Evolutionary conservation across 2,329 filamentous ascomycete species (phyloP).

Genomic region (Aspergillus glaucus): DNA sequence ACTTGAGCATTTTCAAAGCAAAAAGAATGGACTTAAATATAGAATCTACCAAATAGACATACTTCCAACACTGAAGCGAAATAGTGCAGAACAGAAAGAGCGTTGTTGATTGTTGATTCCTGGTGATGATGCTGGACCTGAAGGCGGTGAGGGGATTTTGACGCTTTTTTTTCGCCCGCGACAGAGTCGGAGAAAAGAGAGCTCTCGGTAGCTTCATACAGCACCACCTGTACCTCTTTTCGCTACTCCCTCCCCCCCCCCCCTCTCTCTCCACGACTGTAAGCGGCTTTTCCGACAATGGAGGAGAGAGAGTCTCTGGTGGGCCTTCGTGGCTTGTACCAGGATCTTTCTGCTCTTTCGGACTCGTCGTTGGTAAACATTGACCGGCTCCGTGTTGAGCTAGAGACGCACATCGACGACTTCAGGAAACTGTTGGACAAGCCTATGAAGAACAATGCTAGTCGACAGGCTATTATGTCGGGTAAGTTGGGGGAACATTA

Average conservation of each 20-base stretch:
- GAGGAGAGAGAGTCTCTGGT: slow-evolving; percentile 66
- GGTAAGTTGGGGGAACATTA: slow-evolving; percentile 43
- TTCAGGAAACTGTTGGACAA: slow-evolving; percentile 71
- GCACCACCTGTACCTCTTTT: slow-evolving; percentile 10
- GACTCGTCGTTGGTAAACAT: slow-evolving; percentile 64
- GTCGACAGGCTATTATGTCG: slow-evolving; percentile 63
- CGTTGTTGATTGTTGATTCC: not conserved
- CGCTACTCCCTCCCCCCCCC: slow-evolving; percentile 15
- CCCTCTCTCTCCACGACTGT: slow-evolving; percentile 22
- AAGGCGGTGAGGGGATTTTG: slow-evolving; percentile 26
- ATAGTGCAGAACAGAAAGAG: not conserved
- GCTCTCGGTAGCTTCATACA: slow-evolving; percentile 10
- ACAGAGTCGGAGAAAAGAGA: slow-evolving; percentile 18
- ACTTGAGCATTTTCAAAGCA: not conserved
- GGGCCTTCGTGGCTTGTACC: slow-evolving; percentile 75
- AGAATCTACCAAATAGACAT: not conserved
- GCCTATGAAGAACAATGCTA: slow-evolving; percentile 65
- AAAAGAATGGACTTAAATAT: not conserved
- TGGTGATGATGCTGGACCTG: not conserved
- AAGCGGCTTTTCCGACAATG: slow-evolving; percentile 46
- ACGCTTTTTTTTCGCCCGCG: slow-evolving; percentile 23
- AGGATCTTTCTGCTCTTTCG: slow-evolving; percentile 71
- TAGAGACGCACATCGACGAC: slow-evolving; percentile 61
- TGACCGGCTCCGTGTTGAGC: slow-evolving; percentile 59
- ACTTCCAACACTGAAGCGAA: not conserved